Conservation (phyloP, 2,329 filamentous ascomycete genomes). For the Plectosphaerella plurivora region DNA sequence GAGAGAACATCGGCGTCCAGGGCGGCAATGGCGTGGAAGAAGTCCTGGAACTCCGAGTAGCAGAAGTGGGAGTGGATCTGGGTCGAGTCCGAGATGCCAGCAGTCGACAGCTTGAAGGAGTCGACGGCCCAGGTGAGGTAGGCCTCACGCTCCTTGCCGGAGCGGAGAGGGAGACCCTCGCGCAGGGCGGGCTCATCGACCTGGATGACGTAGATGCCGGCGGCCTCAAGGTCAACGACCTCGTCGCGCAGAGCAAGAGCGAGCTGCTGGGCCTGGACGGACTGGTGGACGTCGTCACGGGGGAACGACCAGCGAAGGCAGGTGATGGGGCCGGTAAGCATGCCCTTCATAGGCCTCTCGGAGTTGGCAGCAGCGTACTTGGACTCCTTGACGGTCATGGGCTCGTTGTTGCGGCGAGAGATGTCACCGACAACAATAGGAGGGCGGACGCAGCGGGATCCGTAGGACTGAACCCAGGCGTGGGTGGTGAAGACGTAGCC, state of each 20-base stretch:
- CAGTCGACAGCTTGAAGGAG: conserved; percentile 93
- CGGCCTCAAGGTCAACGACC: conserved; percentile 95
- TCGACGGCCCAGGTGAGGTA: conserved; percentile 98
- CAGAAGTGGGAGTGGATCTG: conserved; percentile 99
- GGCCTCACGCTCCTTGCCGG: conserved; percentile 89
- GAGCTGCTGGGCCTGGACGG: conserved; percentile 96
- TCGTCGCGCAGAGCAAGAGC: conserved; percentile 97
- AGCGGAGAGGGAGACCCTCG: conserved; percentile 96
- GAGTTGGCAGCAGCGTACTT: conserved; percentile 96
- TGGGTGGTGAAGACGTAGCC: conserved; percentile 99
- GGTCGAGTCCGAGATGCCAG: conserved; percentile 89
- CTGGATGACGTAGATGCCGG: conserved; percentile 96
- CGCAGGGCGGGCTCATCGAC: conserved; percentile 98
- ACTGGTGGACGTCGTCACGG: conserved; percentile 99
- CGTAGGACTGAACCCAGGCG: conserved; percentile 98
- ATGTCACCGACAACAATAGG: conserved; percentile 99
- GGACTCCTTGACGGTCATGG: conserved; percentile 99
- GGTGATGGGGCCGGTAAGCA: conserved; percentile 98
- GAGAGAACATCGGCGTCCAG: conserved; percentile 97
- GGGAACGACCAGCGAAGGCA: conserved; percentile 99
- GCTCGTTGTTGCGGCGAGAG: conserved; percentile 71
- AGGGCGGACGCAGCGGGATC: conserved; percentile 95
- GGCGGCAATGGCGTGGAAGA: conserved; percentile 99
- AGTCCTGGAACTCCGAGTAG: conserved; percentile 99
- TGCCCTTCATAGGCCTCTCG: conserved; percentile 99